phyloP scores from a whole-genome alignment of 805 yeast genomes.

The Saccharomyces cerevisiae region DNA sequence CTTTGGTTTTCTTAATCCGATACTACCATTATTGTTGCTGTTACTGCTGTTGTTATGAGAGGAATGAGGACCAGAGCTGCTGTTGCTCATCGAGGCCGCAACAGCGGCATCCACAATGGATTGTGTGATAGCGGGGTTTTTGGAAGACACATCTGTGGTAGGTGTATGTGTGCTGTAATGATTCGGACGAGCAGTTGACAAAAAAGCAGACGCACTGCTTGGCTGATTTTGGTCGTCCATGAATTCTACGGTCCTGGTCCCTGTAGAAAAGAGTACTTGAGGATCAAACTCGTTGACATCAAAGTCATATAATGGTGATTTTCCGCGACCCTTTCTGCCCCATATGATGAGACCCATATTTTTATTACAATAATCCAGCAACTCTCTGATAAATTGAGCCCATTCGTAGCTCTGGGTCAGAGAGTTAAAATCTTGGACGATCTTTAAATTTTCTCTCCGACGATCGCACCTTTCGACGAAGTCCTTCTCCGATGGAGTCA shows the following conservation, averaged over 20 bases:
- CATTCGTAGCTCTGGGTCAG: slow-evolving; percentile 74
- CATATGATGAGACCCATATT: slow-evolving; percentile 65
- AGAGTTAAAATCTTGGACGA: slow-evolving; percentile 39
- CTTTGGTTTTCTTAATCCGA: slow-evolving; percentile 19
- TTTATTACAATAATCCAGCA: slow-evolving; percentile 69
- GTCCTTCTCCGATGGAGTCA: slow-evolving; percentile 73
- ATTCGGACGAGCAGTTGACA: slow-evolving; percentile 1
- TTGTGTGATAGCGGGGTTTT: slow-evolving; percentile 2
- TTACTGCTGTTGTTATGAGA: background rate
- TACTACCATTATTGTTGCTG: slow-evolving; percentile 1
- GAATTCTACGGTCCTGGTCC: slow-evolving; percentile 4
- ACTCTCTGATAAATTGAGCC: slow-evolving; percentile 71
- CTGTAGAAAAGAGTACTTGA: slow-evolving; percentile 18
- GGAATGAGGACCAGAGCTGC: slow-evolving; percentile 1
- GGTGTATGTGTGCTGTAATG: background rate
- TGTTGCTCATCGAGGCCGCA: slow-evolving; percentile 15
- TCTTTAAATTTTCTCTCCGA: slow-evolving; percentile 54
- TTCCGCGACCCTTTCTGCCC: slow-evolving; percentile 46
- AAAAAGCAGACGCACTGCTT: background rate
- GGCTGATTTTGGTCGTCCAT: background rate
- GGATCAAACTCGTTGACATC: slow-evolving; percentile 20
- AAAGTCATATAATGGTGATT: slow-evolving; percentile 20
- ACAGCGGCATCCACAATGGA: slow-evolving; percentile 21
- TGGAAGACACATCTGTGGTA: background rate
- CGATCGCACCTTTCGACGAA: slow-evolving; percentile 67